phyloP scores from a whole-genome alignment of 352 stramenopile species.

The Blastocystis sp. region DNA sequence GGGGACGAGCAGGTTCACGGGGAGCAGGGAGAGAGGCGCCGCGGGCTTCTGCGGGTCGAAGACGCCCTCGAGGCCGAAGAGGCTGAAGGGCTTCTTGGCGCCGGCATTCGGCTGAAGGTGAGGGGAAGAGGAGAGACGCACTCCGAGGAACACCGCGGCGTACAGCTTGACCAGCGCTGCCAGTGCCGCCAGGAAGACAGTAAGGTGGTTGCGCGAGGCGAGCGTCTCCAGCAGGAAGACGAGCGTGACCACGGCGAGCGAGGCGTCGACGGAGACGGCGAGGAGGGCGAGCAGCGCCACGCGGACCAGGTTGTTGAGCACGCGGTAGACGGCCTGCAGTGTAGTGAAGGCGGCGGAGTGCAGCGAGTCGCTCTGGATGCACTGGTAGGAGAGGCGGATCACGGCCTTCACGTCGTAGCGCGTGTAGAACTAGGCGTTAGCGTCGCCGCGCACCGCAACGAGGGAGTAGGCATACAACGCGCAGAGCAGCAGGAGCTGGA shows the following conservation, averaged over 20 bases:
- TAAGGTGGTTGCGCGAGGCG: background rate
- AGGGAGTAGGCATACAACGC: background rate
- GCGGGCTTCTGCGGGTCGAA: background rate
- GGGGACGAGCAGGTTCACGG: background rate
- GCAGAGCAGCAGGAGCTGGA: conserved; percentile 2
- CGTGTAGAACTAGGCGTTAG: conserved; percentile 30
- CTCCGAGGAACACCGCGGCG: background rate
- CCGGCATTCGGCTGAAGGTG: background rate
- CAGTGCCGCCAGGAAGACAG: background rate
- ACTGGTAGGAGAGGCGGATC: background rate
- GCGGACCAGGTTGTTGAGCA: background rate
- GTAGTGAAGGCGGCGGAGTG: background rate
- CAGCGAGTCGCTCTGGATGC: background rate
- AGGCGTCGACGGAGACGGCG: background rate
- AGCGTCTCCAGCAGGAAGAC: background rate
- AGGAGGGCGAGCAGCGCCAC: background rate
- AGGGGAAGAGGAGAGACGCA: background rate
- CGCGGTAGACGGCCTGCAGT: background rate
- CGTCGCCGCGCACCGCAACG: background rate
- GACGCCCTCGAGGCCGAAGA: background rate
- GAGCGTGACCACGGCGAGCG: background rate
- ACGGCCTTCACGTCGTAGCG: background rate
- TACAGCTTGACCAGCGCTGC: background rate
- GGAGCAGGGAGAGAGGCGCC: background rate
- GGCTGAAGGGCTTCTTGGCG: background rate